Conservation (phyloP, 257 asterid species). For the Coffea eugenioides region DNA sequence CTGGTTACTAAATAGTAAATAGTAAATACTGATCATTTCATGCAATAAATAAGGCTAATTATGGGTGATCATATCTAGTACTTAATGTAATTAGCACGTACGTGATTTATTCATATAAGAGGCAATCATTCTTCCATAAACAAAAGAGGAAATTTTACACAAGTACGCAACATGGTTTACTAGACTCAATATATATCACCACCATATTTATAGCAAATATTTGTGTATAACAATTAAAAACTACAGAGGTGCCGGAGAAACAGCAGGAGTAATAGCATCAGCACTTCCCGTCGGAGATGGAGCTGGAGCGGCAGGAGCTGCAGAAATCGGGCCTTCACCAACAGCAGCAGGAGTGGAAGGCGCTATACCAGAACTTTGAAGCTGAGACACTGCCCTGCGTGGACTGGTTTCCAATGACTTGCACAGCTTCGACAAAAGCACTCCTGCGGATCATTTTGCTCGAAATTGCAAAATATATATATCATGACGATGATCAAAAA, state of each 20-base stretch:
- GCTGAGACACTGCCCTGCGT: background rate
- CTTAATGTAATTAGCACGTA: background rate
- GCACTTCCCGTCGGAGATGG: background rate
- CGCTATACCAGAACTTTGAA: conserved; percentile 1
- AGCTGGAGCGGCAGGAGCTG: background rate
- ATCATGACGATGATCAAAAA: too few species aligned
- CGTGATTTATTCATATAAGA: background rate
- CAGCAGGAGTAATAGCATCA: background rate
- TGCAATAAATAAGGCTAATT: background rate
- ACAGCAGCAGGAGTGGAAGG: background rate
- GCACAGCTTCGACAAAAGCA: conserved; percentile 2
- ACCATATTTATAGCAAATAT: background rate
- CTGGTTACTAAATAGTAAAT: background rate
- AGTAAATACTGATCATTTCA: background rate
- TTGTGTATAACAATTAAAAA: background rate
- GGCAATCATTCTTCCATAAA: background rate
- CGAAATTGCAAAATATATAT: too few species aligned
- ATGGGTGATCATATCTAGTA: background rate
- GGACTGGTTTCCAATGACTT: background rate
- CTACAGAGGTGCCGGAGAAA: conserved; percentile 7
- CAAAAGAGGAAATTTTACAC: background rate
- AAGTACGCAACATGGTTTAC: background rate
- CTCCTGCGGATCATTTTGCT: background rate
- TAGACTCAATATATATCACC: background rate
- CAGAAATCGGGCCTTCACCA: background rate